These are phyloP conservation scores for Kazachstania viticola DNA, from an alignment of 805 yeast species.

Conservation along the genomic window DNA sequence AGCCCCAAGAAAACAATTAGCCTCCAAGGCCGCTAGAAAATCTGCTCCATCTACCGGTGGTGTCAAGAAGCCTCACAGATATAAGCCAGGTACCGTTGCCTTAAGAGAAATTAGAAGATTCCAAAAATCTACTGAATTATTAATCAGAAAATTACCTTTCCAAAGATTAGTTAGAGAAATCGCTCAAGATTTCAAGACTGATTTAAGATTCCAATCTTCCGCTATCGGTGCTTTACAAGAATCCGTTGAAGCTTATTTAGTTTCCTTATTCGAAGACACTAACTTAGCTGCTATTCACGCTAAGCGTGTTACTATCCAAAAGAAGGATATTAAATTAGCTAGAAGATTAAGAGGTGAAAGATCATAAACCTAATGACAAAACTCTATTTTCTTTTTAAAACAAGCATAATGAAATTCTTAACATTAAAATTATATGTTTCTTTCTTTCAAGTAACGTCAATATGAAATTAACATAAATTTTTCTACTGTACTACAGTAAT, in stretches of 20 bases:
- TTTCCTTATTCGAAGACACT: constrained; percentile 91
- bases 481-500: no score
- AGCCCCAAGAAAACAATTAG: constrained; percentile 89
- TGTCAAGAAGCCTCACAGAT: constrained; percentile 90
- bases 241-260: constrained; percentile 95
- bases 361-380: constrained; percentile 45
- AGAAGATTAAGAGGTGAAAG: constrained; percentile 96
- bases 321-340: constrained; percentile 95
- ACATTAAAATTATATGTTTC: neutral
- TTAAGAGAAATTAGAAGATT: constrained; percentile 94
- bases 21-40: constrained; percentile 86
- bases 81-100: constrained; percentile 94
- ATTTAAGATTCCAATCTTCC: constrained; percentile 90
- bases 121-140: constrained; percentile 88
- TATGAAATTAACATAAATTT: neutral
- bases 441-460: neutral
- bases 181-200: constrained; percentile 87
- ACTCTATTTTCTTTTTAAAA: neutral
- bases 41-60: constrained; percentile 87
- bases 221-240: constrained; percentile 97
- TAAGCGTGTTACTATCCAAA: constrained; percentile 95
- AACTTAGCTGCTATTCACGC: constrained; percentile 98
- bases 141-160: constrained; percentile 93
- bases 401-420: neutral
- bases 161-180: constrained; percentile 93